phyloP scores from a whole-genome alignment of 768 basidiomycete genomes.

The Thelephora aurantiotincta region DNA sequence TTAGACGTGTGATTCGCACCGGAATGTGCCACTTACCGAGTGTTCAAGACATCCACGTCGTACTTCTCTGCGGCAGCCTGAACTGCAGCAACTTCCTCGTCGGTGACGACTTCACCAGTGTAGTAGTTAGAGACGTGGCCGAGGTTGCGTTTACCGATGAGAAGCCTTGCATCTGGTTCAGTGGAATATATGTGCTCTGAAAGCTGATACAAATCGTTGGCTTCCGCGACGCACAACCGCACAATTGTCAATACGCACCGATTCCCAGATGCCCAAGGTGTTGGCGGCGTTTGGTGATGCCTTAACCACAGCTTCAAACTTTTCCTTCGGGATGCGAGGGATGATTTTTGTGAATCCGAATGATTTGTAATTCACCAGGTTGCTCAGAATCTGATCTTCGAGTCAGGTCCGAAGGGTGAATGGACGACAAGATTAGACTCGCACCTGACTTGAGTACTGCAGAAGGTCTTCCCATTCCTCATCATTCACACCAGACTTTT shows the following conservation, averaged over 20 bases:
- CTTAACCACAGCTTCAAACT: constrained; percentile 49
- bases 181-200: constrained; percentile 61
- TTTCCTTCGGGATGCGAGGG: constrained; percentile 47
- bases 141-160: constrained; percentile 64
- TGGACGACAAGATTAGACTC: neutral
- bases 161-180: constrained; percentile 49
- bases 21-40: constrained; percentile 34
- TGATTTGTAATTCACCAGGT: constrained; percentile 61
- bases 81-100: constrained; percentile 64
- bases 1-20: neutral
- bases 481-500: constrained; percentile 34
- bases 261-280: constrained; percentile 47
- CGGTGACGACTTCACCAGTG: constrained; percentile 55
- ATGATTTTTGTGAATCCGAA: constrained; percentile 84
- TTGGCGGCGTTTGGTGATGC: constrained; percentile 43
- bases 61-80: constrained; percentile 66
- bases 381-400: constrained; percentile 30
- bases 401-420: neutral
- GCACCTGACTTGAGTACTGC: constrained; percentile 63
- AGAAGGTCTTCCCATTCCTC: constrained; percentile 58
- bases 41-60: constrained; percentile 68
- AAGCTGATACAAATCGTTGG: constrained; percentile 26
- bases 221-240: neutral
- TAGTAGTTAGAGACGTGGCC: constrained; percentile 85
- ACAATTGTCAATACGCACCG: constrained; percentile 23